Evolutionary conservation across 345 rosid species (phyloP).

Genomic region (Populus euphratica): DNA sequence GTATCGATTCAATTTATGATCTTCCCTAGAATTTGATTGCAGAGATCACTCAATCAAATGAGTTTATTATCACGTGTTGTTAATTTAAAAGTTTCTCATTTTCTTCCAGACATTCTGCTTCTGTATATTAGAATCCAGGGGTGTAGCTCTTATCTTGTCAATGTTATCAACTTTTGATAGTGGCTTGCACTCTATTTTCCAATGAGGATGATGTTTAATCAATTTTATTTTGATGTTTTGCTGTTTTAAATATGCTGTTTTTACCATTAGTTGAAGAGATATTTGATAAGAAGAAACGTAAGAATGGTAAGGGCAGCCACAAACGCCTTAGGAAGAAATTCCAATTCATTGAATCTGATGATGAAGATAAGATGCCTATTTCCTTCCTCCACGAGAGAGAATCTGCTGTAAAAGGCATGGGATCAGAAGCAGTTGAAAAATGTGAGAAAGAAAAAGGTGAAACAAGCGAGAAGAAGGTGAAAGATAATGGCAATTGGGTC

Average conservation of each 20-base stretch:
- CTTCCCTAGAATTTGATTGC: neutral
- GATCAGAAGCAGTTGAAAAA: slow-evolving; percentile 16
- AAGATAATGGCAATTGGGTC: slow-evolving; percentile 7
- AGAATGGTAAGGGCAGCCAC: slow-evolving; percentile 22
- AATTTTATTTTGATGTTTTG: neutral
- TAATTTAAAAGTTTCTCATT: neutral
- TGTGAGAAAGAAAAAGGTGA: slow-evolving; percentile 16
- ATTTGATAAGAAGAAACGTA: slow-evolving; percentile 17
- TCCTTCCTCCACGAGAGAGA: slow-evolving; percentile 16
- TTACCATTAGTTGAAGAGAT: slow-evolving; percentile 25
- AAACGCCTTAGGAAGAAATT: slow-evolving; percentile 47
- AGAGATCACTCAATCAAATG: neutral
- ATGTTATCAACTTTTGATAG: neutral
- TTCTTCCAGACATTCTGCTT: neutral
- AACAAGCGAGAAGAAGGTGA: neutral
- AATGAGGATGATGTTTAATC: neutral
- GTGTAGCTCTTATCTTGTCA: neutral
- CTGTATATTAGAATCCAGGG: neutral
- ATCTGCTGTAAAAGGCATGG: slow-evolving; percentile 17
- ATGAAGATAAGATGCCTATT: slow-evolving; percentile 30
- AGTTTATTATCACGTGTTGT: neutral
- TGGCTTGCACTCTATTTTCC: neutral
- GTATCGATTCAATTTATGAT: neutral
- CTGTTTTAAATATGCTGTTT: slow-evolving; percentile 2
- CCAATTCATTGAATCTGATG: slow-evolving; percentile 43